These are phyloP conservation scores for Cyberlindnera euphorbiiphila DNA, from an alignment of 805 yeast species.

Conservation along the genomic window DNA sequence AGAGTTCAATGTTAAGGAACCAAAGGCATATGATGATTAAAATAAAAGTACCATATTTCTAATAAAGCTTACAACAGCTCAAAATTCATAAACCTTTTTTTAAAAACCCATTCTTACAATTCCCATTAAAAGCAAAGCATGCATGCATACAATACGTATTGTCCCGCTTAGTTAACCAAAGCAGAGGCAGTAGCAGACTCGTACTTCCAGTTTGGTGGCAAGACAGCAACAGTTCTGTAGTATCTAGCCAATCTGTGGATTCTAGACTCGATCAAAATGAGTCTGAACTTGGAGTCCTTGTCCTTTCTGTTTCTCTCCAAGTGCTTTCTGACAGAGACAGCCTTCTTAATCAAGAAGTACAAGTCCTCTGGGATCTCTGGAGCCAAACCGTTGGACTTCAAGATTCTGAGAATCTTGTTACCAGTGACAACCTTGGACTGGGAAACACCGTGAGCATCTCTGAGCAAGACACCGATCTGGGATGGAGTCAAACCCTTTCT, in stretches of 20 bases:
- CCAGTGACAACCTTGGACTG: constrained; percentile 97
- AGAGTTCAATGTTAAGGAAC: constrained; percentile 15
- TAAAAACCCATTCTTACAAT: constrained; percentile 6
- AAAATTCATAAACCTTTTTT: constrained; percentile 6
- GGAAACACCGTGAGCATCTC: constrained; percentile 99
- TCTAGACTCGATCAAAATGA: constrained; percentile 99
- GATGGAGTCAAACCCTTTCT: constrained; percentile 99
- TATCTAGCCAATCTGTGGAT: constrained; percentile 99
- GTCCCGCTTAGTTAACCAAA: constrained; percentile 81
- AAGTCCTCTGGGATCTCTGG: constrained; percentile 99
- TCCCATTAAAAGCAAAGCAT: constrained; percentile 4
- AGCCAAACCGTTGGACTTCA: constrained; percentile 99
- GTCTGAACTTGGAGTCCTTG: constrained; percentile 99
- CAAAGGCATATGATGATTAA: constrained; percentile 16
- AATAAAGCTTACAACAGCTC: neutral
- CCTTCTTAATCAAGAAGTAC: constrained; percentile 98
- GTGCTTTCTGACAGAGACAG: constrained; percentile 99
- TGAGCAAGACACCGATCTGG: constrained; percentile 97
- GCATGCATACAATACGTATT: constrained; percentile 5
- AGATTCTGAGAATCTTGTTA: constrained; percentile 98
- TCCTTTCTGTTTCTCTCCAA: constrained; percentile 99
- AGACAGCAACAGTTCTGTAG: constrained; percentile 99
- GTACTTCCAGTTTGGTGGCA: constrained; percentile 99
- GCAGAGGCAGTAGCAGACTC: constrained; percentile 99
- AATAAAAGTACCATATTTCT: neutral